A percentile compares a stretch with the other conserved stretches of the same genome.
phyloP scores from a whole-genome alignment of 73 alveolate genomes.

The Paramecium pentaurelia region DNA sequence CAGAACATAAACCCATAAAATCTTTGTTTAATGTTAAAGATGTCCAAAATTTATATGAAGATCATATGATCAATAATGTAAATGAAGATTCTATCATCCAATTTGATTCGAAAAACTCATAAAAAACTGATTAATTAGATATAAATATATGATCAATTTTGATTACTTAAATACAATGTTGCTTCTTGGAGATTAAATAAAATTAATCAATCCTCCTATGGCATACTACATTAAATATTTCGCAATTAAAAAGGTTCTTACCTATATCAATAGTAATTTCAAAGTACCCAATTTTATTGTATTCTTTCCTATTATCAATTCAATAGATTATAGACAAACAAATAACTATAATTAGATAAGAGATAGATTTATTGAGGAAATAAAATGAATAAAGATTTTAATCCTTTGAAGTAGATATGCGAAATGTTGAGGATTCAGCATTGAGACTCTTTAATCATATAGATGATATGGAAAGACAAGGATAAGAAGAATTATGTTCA shows the following conservation, averaged over 20 bases:
- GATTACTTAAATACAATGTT: conserved; percentile 29
- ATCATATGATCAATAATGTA: neutral
- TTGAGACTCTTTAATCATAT: conserved; percentile 11
- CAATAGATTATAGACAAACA: neutral
- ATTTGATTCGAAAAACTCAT: neutral
- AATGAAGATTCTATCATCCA: conserved; percentile 20
- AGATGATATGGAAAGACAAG: conserved; percentile 24
- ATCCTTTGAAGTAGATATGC: neutral
- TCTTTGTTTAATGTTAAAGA: conserved; percentile 5
- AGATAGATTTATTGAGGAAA: neutral
- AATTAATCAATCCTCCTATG: conserved; percentile 6
- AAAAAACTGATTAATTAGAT: conserved; percentile 30
- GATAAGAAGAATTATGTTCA: neutral
- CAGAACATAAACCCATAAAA: neutral
- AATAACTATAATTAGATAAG: neutral
- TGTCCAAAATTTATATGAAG: neutral
- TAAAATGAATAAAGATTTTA: neutral
- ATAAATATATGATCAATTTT: conserved; percentile 47
- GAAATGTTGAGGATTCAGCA: neutral
- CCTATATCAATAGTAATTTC: neutral
- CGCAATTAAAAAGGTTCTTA: conserved; percentile 32
- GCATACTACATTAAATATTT: neutral
- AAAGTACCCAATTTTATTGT: conserved; percentile 16
- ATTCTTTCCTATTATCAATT: neutral
- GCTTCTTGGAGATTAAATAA: conserved; percentile 1